Percentiles rank a stretch among this genome's conserved stretches.
These are phyloP conservation scores for Astrothelium subdiscretum DNA, from an alignment of 495 filamentous ascomycete species.

Conservation along the genomic window DNA sequence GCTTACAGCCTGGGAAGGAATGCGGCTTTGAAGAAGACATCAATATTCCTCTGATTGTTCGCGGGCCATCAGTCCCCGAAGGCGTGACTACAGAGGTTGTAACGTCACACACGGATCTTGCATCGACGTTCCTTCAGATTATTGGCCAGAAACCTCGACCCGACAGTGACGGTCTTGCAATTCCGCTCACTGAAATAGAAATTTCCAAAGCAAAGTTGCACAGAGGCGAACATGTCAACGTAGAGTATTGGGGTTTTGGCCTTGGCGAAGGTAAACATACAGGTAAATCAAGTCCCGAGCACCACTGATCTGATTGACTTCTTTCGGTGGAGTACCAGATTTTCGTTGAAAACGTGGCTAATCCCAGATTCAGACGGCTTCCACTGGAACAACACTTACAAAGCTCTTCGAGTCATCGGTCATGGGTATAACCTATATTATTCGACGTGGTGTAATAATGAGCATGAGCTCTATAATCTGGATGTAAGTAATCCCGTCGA, in stretches of 20 bases:
- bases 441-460: conserved; percentile 21
- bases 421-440: conserved; percentile 19
- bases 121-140: conserved; percentile 50
- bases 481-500: conserved; percentile 12
- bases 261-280: conserved; percentile 22
- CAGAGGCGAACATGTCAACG: conserved; percentile 37
- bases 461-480: conserved; percentile 25
- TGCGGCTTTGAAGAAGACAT: conserved; percentile 66
- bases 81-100: conserved; percentile 37
- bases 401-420: conserved; percentile 17
- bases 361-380: not conserved
- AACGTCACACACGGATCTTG: conserved; percentile 59
- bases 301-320: too few relatives aligned
- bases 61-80: conserved; percentile 21
- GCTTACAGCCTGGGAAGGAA: conserved; percentile 58
- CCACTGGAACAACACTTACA: conserved; percentile 27
- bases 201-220: conserved; percentile 15
- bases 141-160: conserved; percentile 27
- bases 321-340: too few relatives aligned
- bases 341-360: not conserved
- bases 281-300: not conserved
- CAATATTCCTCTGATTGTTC: conserved; percentile 51
- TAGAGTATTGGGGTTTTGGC: conserved; percentile 28
- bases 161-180: conserved; percentile 21
- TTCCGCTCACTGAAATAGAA: conserved; percentile 17